Conservation (phyloP, 2,329 filamentous ascomycete genomes). For the Rhynchosporium secalis region DNA sequence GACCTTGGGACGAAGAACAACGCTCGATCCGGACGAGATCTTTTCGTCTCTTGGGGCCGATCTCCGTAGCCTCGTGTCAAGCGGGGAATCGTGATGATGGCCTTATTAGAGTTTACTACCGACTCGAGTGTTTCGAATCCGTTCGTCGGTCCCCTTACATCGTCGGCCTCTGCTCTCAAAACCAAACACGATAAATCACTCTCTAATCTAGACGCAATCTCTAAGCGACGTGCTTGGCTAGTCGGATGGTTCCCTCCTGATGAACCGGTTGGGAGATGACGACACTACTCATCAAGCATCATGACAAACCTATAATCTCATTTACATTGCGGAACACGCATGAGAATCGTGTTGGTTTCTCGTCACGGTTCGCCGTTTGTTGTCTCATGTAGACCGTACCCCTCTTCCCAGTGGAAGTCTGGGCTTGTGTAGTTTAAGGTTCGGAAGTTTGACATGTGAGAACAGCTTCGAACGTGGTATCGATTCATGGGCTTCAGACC, state of each 20-base stretch:
- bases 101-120: too few relatives aligned
- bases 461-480: background rate
- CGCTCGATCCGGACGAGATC: background rate
- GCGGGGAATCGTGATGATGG: too few relatives aligned
- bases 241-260: too few relatives aligned
- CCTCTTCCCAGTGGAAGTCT: background rate
- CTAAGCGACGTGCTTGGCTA: background rate
- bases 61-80: too few relatives aligned
- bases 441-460: background rate
- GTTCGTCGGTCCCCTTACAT: too few relatives aligned
- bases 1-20: background rate
- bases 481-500: background rate
- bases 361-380: background rate
- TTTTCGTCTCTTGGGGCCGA: background rate
- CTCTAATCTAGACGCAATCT: background rate
- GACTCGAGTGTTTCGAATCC: too few relatives aligned
- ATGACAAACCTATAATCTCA: background rate
- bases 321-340: background rate
- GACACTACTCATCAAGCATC: background rate
- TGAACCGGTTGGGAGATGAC: slow-evolving; percentile 1
- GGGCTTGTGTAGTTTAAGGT: background rate
- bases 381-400: background rate
- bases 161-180: too few relatives aligned
- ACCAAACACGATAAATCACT: too few relatives aligned
- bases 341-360: background rate